These are phyloP conservation scores for Erodium moschatum DNA, from an alignment of 441 rosid genomes.

Conservation along the genomic window DNA sequence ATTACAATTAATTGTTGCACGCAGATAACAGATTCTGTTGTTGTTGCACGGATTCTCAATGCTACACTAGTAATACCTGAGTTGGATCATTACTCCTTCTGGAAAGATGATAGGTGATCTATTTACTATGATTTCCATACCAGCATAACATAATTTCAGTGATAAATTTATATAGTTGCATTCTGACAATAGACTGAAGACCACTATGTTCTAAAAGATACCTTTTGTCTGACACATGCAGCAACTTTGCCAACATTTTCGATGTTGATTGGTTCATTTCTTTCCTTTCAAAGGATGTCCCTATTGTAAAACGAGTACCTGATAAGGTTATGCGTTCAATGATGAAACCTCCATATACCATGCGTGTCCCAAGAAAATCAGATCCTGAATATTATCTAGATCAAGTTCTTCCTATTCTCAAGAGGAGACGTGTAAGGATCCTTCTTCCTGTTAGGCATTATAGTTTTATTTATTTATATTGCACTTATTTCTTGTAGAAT, in stretches of 20 bases:
- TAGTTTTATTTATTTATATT: not conserved
- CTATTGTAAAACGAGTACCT: conserved; percentile 85
- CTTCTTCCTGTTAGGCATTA: conserved; percentile 4
- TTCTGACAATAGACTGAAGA: not conserved
- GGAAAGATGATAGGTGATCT: conserved; percentile 86
- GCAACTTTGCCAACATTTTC: conserved; percentile 78
- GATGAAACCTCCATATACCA: conserved; percentile 92
- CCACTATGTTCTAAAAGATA: conserved; percentile 1
- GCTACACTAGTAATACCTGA: conserved; percentile 90
- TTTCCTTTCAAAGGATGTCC: conserved; percentile 78
- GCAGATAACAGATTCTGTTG: conserved; percentile 96
- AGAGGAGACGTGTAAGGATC: conserved; percentile 61
- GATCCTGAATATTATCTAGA: conserved; percentile 83
- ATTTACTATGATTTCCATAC: conserved; percentile 13
- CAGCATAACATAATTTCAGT: conserved; percentile 11
- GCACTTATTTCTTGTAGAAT: not conserved
- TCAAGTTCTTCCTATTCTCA: conserved; percentile 82
- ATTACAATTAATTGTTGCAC: conserved; percentile 18
- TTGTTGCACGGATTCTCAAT: conserved; percentile 84
- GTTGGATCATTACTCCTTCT: conserved; percentile 88
- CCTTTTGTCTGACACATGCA: conserved; percentile 35
- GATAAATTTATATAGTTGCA: not conserved
- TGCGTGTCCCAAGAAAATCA: conserved; percentile 96
- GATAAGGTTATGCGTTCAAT: conserved; percentile 79
- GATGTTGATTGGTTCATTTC: conserved; percentile 90